Base-by-base conservation (phyloP, 352 stramenopile genomes). In the Thalassiosira livingstoniorum region DNA sequence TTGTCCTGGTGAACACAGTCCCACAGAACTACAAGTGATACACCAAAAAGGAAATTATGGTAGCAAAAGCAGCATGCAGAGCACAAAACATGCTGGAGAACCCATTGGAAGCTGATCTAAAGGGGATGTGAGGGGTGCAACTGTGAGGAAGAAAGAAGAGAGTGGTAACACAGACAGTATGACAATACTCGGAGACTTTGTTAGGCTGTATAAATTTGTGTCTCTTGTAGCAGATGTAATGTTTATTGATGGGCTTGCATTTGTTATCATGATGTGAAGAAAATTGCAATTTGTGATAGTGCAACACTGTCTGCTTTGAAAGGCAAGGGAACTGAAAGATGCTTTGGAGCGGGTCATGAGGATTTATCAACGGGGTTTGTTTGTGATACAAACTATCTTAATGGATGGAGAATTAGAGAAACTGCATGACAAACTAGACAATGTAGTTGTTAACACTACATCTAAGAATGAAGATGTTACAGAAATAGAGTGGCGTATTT, bases 71-170 rank as follows among this genome's bases (percentile, higher is more conserved):
- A 18, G 77, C 77, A 11, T 18, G 60, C 0, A n/a, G 42, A 21
- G 62, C 61, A 31, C 1, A 27, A n/a, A 67, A 11, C 0, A 80
- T 69, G 73, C 66, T 85, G 32, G 76, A 27, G 27, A 2, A 58
- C 60, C 77, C 76, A 3, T 32, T 23, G 11, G 53, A 79, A 11
- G 3, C 13, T 0, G 34, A 74, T 1, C 82, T 87, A 55, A 1
- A 47, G 27, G 2, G 39, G 0, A 63, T 86, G 66, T 91, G 31
- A 87, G 84, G 68, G 85, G 85, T n/a, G 86, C 80, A 63, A 90
- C 82, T 66, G 61, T 85, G 75, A 47, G 39, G 15, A 7, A 15
- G 7, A 7, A 15, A 34, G 13, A 45, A 11, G 25, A 55, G 45
- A 51, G 71, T 39, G 73, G 83, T 2, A 13, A 4, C 2, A 21